A percentile compares a stretch with the other conserved stretches of the same genome.
phyloP scores from a whole-genome alignment of 1,139 yeast genomes.

The Suhomyces guaymorum region DNA sequence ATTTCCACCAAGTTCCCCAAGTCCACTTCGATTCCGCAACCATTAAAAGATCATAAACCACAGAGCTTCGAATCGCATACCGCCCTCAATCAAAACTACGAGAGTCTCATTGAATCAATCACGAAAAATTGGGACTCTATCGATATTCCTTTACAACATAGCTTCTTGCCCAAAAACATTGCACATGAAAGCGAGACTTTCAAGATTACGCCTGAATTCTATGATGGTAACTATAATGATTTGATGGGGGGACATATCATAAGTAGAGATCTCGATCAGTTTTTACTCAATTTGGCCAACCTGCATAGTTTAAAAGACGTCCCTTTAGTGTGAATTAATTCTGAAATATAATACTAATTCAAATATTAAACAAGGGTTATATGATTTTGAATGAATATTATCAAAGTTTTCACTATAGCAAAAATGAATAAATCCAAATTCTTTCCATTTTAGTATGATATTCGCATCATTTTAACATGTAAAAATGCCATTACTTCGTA shows the following conservation, averaged over 20 bases:
- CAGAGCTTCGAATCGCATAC: slow-evolving; percentile 21
- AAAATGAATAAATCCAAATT: no score
- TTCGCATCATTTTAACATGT: no score
- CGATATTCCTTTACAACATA: slow-evolving; percentile 26
- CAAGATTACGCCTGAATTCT: slow-evolving; percentile 16
- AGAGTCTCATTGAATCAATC: slow-evolving; percentile 21
- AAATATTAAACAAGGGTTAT: no score
- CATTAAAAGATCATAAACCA: slow-evolving; percentile 1
- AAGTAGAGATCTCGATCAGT: slow-evolving; percentile 29
- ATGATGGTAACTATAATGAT: slow-evolving; percentile 7
- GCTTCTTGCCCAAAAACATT: slow-evolving; percentile 28
- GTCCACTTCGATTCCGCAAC: neutral
- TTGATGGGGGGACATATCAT: slow-evolving; percentile 13
- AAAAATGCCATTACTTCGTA: no score
- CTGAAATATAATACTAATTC: neutral
- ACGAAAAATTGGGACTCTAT: slow-evolving; percentile 19
- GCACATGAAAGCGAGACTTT: slow-evolving; percentile 23
- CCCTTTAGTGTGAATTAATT: slow-evolving; percentile 5
- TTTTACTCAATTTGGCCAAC: slow-evolving; percentile 17
- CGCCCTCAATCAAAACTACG: slow-evolving; percentile 19
- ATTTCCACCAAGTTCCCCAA: neutral
- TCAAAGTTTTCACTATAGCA: no score
- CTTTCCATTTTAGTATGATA: no score
- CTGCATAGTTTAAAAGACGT: neutral
- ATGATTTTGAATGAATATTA: no score